Percentiles rank a stretch among this genome's conserved stretches.
Evolutionary conservation across 192 early-diverging fungal genomes (phyloP).

Genomic region (Phycomyces blakesleeanus): DNA sequence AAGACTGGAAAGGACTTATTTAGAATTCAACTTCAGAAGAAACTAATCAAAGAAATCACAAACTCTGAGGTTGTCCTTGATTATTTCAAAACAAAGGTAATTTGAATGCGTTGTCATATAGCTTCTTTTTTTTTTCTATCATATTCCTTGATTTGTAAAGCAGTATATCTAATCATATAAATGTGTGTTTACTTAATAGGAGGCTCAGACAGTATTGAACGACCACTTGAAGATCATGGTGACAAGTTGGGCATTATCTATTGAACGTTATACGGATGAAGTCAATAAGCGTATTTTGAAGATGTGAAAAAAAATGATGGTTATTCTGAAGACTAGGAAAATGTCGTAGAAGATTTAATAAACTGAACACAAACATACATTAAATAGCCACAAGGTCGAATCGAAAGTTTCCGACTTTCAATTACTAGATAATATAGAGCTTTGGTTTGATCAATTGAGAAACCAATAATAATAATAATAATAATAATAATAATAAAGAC

Average conservation of each 20-base stretch:
- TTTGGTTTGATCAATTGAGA: no score
- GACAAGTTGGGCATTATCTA: conserved; percentile 22
- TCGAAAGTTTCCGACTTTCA: no score
- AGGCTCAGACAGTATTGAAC: conserved; percentile 3
- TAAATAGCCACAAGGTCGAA: no score
- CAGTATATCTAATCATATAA: no score
- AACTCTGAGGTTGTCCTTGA: not conserved
- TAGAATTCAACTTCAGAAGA: conserved; percentile 25
- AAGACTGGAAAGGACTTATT: conserved; percentile 20
- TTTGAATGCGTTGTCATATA: not conserved
- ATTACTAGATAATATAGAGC: no score
- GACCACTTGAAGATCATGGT: conserved; percentile 18
- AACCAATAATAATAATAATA: no score
- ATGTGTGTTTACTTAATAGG: not conserved
- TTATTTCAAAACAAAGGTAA: conserved; percentile 21
- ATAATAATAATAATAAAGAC: no score
- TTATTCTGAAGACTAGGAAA: no score
- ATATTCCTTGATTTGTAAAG: no score
- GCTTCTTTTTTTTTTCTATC: no score
- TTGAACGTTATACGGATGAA: conserved; percentile 15
- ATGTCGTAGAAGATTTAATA: no score
- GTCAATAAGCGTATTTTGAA: conserved; percentile 27
- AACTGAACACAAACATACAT: no score
- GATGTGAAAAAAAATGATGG: conserved; percentile 9
- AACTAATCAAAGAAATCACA: conserved; percentile 10